Percentiles rank a stretch among this genome's conserved stretches.
These are phyloP conservation scores for Lipomyces mesembrius DNA, from an alignment of 805 yeast genomes.

Conservation along the genomic window DNA sequence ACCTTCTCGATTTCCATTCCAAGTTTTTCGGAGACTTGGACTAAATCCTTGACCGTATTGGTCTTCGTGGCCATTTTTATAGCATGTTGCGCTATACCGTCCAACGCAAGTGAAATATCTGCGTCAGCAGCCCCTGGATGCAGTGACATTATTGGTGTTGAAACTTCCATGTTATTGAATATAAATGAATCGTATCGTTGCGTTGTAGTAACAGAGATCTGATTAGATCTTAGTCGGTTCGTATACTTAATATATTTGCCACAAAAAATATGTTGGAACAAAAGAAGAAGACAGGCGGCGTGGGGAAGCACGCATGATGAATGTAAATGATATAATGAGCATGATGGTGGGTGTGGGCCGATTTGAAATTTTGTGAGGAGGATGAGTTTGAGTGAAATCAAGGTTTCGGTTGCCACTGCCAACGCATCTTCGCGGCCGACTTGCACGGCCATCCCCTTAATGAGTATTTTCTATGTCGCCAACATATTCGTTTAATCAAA, in stretches of 20 bases:
- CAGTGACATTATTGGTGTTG: neutral
- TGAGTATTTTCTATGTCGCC: neutral
- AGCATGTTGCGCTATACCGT: neutral
- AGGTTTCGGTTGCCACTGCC: neutral
- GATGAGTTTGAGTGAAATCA: neutral
- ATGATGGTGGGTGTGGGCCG: neutral
- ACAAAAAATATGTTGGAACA: neutral
- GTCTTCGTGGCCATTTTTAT: neutral
- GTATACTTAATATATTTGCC: neutral
- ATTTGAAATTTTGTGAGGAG: neutral
- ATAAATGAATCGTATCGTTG: conserved; percentile 1
- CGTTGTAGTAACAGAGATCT: neutral
- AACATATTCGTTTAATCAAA: neutral
- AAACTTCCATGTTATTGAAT: neutral
- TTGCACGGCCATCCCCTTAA: neutral
- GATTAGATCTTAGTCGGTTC: neutral
- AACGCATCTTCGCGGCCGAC: neutral
- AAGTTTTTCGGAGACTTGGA: neutral
- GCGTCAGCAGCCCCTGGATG: neutral
- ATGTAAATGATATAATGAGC: neutral
- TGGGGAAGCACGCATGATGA: neutral
- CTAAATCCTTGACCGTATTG: neutral
- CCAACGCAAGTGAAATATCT: neutral
- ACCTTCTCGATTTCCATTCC: neutral
- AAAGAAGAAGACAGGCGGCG: neutral